Conservation (phyloP, 2,329 filamentous ascomycete genomes). For the Colletotrichum liriopes region DNA sequence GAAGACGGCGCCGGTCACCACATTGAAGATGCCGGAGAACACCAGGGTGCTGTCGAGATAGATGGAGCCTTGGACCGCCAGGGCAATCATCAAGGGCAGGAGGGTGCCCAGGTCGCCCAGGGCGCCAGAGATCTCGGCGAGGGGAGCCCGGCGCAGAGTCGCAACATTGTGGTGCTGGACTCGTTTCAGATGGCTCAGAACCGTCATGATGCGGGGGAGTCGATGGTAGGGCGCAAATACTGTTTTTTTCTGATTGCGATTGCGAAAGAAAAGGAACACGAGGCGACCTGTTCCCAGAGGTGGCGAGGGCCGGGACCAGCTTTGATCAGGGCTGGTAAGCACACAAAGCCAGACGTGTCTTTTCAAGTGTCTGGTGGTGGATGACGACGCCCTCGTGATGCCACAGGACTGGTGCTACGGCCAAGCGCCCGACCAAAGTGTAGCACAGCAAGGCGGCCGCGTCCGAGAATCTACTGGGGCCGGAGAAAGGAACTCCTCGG, state of each 20-base stretch:
- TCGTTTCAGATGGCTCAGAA: conserved; percentile 44
- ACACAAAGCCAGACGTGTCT: not conserved
- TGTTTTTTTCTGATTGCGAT: not conserved
- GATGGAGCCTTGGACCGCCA: conserved; percentile 84
- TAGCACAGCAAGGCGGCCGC: not conserved
- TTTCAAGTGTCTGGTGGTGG: not conserved
- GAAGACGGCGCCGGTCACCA: conserved; percentile 85
- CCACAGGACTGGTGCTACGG: not conserved
- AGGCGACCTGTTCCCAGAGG: not conserved
- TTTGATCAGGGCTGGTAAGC: not conserved
- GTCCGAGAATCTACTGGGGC: conserved; percentile 8
- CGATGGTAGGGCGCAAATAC: too few species aligned
- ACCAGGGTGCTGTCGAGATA: conserved; percentile 87
- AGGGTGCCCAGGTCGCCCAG: conserved; percentile 91
- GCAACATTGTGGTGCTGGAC: conserved; percentile 64
- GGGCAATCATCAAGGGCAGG: conserved; percentile 89
- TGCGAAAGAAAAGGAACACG: not conserved
- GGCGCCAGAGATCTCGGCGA: conserved; percentile 88
- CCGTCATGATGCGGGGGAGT: conserved; percentile 35
- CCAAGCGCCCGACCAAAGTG: too few species aligned
- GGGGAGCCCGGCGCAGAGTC: conserved; percentile 63
- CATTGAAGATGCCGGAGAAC: conserved; percentile 90
- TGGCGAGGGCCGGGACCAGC: not conserved
- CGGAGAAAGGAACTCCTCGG: conserved; percentile 36
- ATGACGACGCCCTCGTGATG: conserved; percentile 36